Base-by-base conservation (phyloP, 352 stramenopile species). In the Pythium biforme region DNA sequence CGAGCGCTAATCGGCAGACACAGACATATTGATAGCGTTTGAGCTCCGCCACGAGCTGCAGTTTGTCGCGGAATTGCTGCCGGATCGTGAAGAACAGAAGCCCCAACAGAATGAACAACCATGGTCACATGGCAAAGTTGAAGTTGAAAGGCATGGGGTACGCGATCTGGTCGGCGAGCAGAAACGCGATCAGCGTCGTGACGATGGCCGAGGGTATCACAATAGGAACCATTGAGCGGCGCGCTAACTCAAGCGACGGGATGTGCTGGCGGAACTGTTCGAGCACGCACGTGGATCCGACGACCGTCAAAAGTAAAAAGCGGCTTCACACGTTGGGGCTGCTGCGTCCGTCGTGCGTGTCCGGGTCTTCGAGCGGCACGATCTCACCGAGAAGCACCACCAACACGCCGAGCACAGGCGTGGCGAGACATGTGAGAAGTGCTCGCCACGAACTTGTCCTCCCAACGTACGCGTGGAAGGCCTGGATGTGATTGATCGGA, bases 61-160 rank as follows among this genome's bases (percentile, higher is more conserved):
- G 49, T 5, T 59, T 59, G 17, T 47, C 15, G 23, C 37, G 59
- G 12, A 59, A 10, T 14, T 59, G 59, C 4, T 46, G 22, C 2
- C 27, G 50, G 27, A 59, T 0, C 19, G 33, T 33, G 59, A 49
- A 37, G 17, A 52, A 70, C 10, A 59, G 56, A 0, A 29, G 22
- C 0, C 50, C 29, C n/a, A 57, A 34, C n/a, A 76, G 23, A 26
- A 69, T 52, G 47, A 68, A 62, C 50, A 76, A 55, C 14, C 64
- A 68, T 39, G 74, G 72, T 0, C 47, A 39, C 17, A 69, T 76
- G 1, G 54, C 64, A n/a, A 82, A 31, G 5, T 76, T 61, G 1
- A 76, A 62, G 11, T 53, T 72, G 41, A 84, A 84, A 6, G 73
- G 71, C 20, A 81, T 26, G 12, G 73, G 70, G 20, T 78, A 81